phyloP scores from a whole-genome alignment of 371 early-diverging fungal genomes.

The Mortierella sp. region DNA sequence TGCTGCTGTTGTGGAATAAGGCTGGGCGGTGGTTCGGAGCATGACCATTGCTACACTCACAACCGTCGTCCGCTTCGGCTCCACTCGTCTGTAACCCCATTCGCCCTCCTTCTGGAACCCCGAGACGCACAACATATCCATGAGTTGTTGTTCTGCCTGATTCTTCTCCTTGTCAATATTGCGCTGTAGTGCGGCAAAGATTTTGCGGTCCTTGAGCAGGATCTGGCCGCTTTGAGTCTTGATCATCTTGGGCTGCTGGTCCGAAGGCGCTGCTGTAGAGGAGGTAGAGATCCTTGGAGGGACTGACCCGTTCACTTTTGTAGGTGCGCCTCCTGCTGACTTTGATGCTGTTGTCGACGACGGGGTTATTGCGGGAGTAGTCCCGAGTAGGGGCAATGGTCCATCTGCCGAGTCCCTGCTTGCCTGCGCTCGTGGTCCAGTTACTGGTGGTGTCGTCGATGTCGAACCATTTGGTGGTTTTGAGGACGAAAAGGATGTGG shows the following conservation, averaged over 20 bases:
- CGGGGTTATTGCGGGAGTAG: neutral
- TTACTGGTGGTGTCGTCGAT: neutral
- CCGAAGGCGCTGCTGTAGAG: constrained; percentile 8
- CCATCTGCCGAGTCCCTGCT: constrained; percentile 20
- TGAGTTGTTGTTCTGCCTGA: constrained; percentile 85
- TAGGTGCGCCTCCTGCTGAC: constrained; percentile 5
- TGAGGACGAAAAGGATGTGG: neutral
- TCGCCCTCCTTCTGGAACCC: constrained; percentile 82
- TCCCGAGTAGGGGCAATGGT: constrained; percentile 14
- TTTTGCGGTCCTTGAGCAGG: constrained; percentile 73
- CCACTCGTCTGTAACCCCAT: constrained; percentile 85
- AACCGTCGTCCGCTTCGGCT: constrained; percentile 75
- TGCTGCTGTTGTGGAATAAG: constrained; percentile 20
- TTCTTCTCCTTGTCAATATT: constrained; percentile 79
- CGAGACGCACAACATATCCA: constrained; percentile 90
- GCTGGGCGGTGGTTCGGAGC: constrained; percentile 71
- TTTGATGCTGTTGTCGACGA: neutral
- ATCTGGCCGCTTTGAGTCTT: constrained; percentile 77
- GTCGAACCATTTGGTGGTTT: neutral
- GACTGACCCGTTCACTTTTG: neutral
- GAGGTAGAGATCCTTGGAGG: neutral
- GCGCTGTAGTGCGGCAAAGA: constrained; percentile 83
- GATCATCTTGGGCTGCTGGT: constrained; percentile 46
- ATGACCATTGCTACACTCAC: constrained; percentile 82
- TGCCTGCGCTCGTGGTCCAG: neutral